A percentile compares a stretch with the other conserved stretches of the same genome.
Conservation (phyloP, 2,329 filamentous ascomycete species). For the Aphanoascus verrucosus region DNA sequence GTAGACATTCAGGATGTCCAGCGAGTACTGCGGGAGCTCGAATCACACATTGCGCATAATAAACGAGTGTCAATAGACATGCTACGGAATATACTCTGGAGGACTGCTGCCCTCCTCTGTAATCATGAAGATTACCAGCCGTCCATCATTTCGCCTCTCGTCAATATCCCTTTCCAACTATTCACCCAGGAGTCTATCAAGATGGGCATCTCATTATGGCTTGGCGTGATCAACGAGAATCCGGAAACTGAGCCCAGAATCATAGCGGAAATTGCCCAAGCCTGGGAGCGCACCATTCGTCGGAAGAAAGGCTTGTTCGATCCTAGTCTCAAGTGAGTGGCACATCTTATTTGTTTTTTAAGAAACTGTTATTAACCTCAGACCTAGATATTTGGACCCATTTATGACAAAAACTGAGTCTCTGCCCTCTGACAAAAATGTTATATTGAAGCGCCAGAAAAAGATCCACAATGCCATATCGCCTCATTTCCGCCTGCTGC, state of each 20-base stretch:
- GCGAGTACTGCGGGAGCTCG: conserved; percentile 11
- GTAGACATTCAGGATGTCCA: conserved; percentile 9
- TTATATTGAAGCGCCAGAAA: conserved; percentile 64
- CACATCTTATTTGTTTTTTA: not conserved
- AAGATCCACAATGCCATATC: conserved; percentile 70
- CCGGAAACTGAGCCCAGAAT: conserved; percentile 77
- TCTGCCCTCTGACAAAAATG: conserved; percentile 72
- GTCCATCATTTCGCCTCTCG: conserved; percentile 72
- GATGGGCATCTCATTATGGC: conserved; percentile 88
- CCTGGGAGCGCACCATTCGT: conserved; percentile 79
- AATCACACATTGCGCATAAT: conserved; percentile 46
- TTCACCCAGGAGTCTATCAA: conserved; percentile 96
- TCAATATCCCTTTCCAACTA: conserved; percentile 81
- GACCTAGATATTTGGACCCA: conserved; percentile 59
- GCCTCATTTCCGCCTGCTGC: conserved; percentile 73
- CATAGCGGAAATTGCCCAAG: conserved; percentile 73
- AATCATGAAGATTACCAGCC: conserved; percentile 63
- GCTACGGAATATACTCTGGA: conserved; percentile 68
- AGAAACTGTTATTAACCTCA: not conserved
- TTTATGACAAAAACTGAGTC: conserved; percentile 90
- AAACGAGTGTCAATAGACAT: conserved; percentile 62
- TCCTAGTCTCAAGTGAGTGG: conserved; percentile 46
- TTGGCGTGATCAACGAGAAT: conserved; percentile 94
- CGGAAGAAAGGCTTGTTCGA: conserved; percentile 74
- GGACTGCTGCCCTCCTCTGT: conserved; percentile 78